Conservation (phyloP, 768 basidiomycete species). For the Dacryopinax spathularia region DNA sequence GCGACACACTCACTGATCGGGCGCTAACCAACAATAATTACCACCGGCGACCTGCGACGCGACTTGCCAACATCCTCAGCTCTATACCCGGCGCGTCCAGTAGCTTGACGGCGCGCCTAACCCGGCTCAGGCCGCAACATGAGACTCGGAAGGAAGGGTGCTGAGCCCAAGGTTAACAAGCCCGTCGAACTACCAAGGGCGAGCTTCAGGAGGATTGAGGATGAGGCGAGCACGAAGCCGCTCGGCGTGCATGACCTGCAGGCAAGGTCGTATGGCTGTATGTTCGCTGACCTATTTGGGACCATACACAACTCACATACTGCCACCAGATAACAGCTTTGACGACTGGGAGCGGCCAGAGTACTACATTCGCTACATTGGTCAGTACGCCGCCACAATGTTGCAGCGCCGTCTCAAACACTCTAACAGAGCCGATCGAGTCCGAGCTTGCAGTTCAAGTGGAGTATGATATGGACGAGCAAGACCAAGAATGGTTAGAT, state of each 20-base stretch:
- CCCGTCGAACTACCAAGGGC: neutral
- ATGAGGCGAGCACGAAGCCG: conserved; percentile 45
- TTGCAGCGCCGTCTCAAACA: too few relatives aligned
- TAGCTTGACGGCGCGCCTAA: neutral
- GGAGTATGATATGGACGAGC: conserved; percentile 99
- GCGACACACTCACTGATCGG: neutral
- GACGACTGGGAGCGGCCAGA: conserved; percentile 63
- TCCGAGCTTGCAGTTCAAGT: conserved; percentile 83
- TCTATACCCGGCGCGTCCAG: neutral
- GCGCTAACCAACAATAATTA: conserved; percentile 5
- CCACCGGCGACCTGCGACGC: neutral
- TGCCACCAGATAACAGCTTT: conserved; percentile 41
- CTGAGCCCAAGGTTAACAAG: neutral
- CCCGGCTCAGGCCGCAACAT: neutral
- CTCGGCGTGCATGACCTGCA: conserved; percentile 50
- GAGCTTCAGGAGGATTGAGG: conserved; percentile 37
- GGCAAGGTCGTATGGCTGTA: conserved; percentile 60
- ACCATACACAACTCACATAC: neutral
- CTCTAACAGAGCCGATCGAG: conserved; percentile 66
- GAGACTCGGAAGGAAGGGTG: neutral
- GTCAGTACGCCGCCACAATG: too few relatives aligned
- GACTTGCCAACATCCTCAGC: neutral
- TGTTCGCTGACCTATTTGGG: conserved; percentile 20
- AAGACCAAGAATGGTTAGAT: conserved; percentile 96
- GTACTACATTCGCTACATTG: conserved; percentile 82